phyloP scores from a whole-genome alignment of 345 rosid species.

The Linum lewisii region DNA sequence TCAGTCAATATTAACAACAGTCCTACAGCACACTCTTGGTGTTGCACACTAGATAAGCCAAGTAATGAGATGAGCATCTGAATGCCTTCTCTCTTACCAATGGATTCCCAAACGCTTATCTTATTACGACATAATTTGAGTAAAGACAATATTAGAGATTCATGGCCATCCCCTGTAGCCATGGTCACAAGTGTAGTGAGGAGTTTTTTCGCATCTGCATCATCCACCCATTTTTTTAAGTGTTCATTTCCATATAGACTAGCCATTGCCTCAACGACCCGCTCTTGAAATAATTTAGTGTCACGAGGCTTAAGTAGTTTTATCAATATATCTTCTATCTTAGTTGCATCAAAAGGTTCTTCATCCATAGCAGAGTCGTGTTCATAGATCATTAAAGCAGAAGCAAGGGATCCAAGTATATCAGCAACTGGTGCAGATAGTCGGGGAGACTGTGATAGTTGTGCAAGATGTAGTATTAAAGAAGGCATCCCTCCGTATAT shows the following conservation, averaged over 20 bases:
- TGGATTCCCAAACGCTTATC: constrained; percentile 65
- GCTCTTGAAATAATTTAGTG: constrained; percentile 60
- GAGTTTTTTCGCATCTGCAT: constrained; percentile 75
- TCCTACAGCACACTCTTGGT: constrained; percentile 72
- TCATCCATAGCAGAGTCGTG: constrained; percentile 36
- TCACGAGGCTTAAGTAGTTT: constrained; percentile 58
- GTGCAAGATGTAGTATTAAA: constrained; percentile 55
- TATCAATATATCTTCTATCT: constrained; percentile 51
- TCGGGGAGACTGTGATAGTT: constrained; percentile 57
- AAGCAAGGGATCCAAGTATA: constrained; percentile 75
- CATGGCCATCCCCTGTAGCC: constrained; percentile 60
- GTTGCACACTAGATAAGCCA: constrained; percentile 84
- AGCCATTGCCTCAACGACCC: constrained; percentile 84
- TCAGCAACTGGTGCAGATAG: constrained; percentile 69
- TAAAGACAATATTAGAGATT: constrained; percentile 49
- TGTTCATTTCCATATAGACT: constrained; percentile 65
- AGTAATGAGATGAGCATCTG: constrained; percentile 68
- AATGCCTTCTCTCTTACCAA: constrained; percentile 76
- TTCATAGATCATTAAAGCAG: constrained; percentile 62
- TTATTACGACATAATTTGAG: constrained; percentile 44
- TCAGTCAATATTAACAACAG: constrained; percentile 61
- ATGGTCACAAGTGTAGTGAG: constrained; percentile 69
- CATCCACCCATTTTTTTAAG: constrained; percentile 41
- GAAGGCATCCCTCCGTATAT: constrained; percentile 68
- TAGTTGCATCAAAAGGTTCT: constrained; percentile 44